Evolutionary conservation across 2,329 filamentous ascomycete genomes (phyloP), one percentile per base, ranked within the genome.

Genomic region (Fusarium sp.): DNA sequence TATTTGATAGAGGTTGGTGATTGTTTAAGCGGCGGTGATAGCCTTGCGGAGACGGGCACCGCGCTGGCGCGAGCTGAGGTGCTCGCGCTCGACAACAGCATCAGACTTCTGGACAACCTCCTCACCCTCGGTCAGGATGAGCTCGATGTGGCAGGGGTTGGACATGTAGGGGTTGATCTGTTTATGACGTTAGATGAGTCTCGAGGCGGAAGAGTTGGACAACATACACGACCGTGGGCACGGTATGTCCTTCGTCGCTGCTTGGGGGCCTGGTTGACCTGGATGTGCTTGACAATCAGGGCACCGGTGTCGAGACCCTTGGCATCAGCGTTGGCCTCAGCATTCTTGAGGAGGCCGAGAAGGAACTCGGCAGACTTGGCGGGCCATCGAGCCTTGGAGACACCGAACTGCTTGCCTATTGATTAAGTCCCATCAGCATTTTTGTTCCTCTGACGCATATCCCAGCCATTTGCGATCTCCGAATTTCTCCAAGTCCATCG

Each of bases 151-250:
- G 94, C 96, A 99, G 81, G 96, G 96, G 92, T 97, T 97, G 81
- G 95, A 98, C 97, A 99, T 98, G 92, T 98, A 99, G 77, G 96
- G 96, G 93, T 99, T 99, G 90, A 99, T 99, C 95, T 98, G 24
- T 12, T 3, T 8, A 38, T n/a, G n/a, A 41, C 20, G 54, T 78
- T 63, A 70, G 75, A 56, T 22, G 42, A 36, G 13, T 47, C n/a
- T 47, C 14, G 22, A 20, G 17, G 44, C 18, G 35, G 35, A 20
- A 26, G 8, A 28, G 28, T 42, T 55, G 32, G 60, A 57, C 44
- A 81, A 94, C 95, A 83, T 97, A 98, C 96, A 90, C 96, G 95
- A 92, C 96, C 96, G 91, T 99, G 96, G 78, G 97, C 97, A 92
- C 96, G 95, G 94, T 99, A 99, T 85, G 96, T 99, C 87, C 96